Percentiles rank a stretch among this genome's conserved stretches.
Evolutionary conservation across 2,329 filamentous ascomycete species (phyloP).

Genomic region (Calonectria multiphialidica): DNA sequence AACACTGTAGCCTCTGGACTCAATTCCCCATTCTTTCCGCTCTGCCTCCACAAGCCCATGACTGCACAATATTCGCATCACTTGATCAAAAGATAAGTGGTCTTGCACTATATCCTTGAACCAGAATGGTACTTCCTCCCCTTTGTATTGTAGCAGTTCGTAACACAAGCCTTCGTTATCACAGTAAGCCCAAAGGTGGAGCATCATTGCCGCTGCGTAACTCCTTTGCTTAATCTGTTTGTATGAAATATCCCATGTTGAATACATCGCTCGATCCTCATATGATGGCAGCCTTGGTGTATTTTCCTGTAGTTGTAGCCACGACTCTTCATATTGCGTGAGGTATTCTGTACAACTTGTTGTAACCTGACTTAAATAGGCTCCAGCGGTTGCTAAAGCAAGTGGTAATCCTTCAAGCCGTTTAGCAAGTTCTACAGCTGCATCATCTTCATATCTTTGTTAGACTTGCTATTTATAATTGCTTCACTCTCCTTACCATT

Average conservation of each 20-base stretch:
- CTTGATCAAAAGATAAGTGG: slow-evolving; percentile 40
- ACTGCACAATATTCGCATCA: slow-evolving; percentile 44
- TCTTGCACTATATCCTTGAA: slow-evolving; percentile 34
- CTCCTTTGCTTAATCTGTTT: slow-evolving; percentile 45
- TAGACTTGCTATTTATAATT: neutral
- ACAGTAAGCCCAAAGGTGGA: slow-evolving; percentile 57
- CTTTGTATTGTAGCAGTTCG: slow-evolving; percentile 48
- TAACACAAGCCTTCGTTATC: slow-evolving; percentile 59
- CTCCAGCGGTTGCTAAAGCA: slow-evolving; percentile 58
- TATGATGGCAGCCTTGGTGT: slow-evolving; percentile 47
- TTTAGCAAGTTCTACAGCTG: neutral
- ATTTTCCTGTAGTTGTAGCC: slow-evolving; percentile 48
- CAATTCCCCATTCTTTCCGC: slow-evolving; percentile 13
- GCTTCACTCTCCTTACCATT: neutral
- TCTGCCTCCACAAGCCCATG: slow-evolving; percentile 45
- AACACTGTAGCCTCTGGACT: slow-evolving; percentile 46
- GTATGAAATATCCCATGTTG: slow-evolving; percentile 55
- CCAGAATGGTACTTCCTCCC: slow-evolving; percentile 34
- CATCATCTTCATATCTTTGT: neutral
- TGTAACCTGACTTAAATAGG: slow-evolving; percentile 54
- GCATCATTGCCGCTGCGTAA: slow-evolving; percentile 47
- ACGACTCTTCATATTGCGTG: slow-evolving; percentile 52
- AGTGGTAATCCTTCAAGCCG: slow-evolving; percentile 54
- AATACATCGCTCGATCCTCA: slow-evolving; percentile 47
- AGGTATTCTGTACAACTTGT: slow-evolving; percentile 55